Percentiles rank a stretch among this genome's conserved stretches.
Evolutionary conservation across 2,329 filamentous ascomycete genomes (phyloP).

Genomic region (Byssoonygena ceratinophila): DNA sequence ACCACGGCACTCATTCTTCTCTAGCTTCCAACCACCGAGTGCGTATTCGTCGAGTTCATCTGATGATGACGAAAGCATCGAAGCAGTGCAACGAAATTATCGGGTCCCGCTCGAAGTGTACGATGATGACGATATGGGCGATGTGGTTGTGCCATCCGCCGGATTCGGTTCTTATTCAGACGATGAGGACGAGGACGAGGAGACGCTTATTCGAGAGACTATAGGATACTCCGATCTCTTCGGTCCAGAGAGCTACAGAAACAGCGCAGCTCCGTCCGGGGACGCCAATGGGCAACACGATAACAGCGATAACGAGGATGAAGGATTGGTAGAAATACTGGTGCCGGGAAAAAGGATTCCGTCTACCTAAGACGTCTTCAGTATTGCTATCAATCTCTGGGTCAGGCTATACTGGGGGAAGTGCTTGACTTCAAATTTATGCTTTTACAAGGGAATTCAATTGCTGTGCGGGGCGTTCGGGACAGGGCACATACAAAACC

Average conservation of each 20-base stretch:
- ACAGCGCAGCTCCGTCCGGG: not conserved
- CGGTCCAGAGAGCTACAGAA: constrained; percentile 22
- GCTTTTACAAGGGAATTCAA: constrained; percentile 5
- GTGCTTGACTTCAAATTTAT: constrained; percentile 2
- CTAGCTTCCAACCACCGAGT: constrained; percentile 31
- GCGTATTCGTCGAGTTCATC: constrained; percentile 34
- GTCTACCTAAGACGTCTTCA: constrained; percentile 10
- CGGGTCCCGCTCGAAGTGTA: constrained; percentile 50
- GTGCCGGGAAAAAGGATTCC: constrained; percentile 34
- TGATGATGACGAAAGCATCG: constrained; percentile 31
- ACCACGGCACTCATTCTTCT: constrained; percentile 30
- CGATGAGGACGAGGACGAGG: constrained; percentile 45
- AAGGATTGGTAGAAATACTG: constrained; percentile 38
- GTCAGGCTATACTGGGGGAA: not conserved
- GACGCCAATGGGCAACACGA: constrained; percentile 24
- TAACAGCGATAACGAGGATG: constrained; percentile 34
- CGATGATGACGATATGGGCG: constrained; percentile 43
- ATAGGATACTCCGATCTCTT: constrained; percentile 61
- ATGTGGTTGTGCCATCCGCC: constrained; percentile 35
- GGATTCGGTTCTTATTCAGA: constrained; percentile 37
- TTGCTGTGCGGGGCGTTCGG: not conserved
- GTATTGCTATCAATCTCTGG: not conserved
- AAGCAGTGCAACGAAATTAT: constrained; percentile 33
- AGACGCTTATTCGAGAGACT: constrained; percentile 50
- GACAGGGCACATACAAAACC: not conserved